Conservation (phyloP, 805 yeast genomes). For the Teunomyces gatunensis region DNA sequence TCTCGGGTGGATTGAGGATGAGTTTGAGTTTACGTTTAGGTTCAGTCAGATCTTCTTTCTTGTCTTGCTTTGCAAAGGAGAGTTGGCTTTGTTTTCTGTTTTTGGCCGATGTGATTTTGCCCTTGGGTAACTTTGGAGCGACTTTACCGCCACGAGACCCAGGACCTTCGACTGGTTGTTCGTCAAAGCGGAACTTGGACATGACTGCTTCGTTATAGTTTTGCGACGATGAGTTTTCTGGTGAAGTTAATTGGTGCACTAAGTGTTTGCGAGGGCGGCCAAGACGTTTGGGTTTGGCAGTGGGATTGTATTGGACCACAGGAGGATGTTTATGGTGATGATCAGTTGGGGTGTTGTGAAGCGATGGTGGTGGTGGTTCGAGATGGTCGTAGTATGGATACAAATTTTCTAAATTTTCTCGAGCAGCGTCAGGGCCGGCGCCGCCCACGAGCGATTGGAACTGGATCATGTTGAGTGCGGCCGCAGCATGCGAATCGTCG, state of each 20-base stretch:
- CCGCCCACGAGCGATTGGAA: slow-evolving; percentile 11
- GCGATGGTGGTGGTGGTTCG: not conserved
- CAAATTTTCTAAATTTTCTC: slow-evolving; percentile 2
- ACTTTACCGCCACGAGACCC: slow-evolving; percentile 39
- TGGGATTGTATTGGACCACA: slow-evolving; percentile 32
- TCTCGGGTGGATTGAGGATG: not conserved
- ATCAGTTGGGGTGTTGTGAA: not conserved
- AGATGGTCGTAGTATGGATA: slow-evolving; percentile 1
- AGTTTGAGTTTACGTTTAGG: slow-evolving; percentile 1
- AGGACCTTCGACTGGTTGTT: slow-evolving; percentile 35
- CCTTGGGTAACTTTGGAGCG: slow-evolving; percentile 19
- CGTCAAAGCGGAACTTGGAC: slow-evolving; percentile 34
- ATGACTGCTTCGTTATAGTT: slow-evolving; percentile 30
- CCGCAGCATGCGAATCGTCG: slow-evolving; percentile 13
- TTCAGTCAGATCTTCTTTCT: not conserved
- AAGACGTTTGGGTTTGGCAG: slow-evolving; percentile 28
- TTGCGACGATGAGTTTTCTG: slow-evolving; percentile 20
- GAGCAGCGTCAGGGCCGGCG: not conserved
- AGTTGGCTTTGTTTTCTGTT: slow-evolving; percentile 18
- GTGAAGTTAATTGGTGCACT: slow-evolving; percentile 15
- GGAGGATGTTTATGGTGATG: slow-evolving; percentile 1
- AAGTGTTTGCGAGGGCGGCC: slow-evolving; percentile 36
- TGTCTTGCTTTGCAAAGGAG: not conserved
- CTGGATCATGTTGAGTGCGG: slow-evolving; percentile 22
- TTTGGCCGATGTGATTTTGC: slow-evolving; percentile 24